Evolutionary conservation across 2,329 filamentous ascomycete species (phyloP).

Genomic region (Pseudogymnoascus sp.): DNA sequence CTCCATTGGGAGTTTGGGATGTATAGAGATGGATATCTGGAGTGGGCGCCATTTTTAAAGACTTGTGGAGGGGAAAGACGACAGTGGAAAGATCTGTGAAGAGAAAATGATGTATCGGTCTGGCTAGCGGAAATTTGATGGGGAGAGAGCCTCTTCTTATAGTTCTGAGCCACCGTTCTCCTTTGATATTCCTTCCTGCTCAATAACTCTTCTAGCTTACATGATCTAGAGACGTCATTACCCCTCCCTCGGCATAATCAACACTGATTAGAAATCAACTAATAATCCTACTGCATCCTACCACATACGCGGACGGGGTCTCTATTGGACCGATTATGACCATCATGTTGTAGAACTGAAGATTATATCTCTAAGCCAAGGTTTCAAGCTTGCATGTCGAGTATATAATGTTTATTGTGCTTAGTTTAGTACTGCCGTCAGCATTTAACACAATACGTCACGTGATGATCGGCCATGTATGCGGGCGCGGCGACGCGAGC

Average conservation of each 20-base stretch:
- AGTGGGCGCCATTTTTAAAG: slow-evolving; percentile 36
- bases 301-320: neutral
- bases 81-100: slow-evolving; percentile 14
- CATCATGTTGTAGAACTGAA: neutral
- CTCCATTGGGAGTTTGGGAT: slow-evolving; percentile 76
- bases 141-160: neutral
- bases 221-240: neutral
- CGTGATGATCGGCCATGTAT: neutral
- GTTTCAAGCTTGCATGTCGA: neutral
- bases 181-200: neutral
- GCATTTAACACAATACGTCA: neutral
- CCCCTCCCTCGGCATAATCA: slow-evolving; percentile 1
- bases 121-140: neutral
- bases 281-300: neutral
- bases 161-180: neutral
- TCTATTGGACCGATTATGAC: neutral
- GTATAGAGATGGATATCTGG: slow-evolving; percentile 44
- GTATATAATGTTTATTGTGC: neutral
- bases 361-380: neutral
- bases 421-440: neutral
- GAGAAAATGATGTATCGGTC: slow-evolving; percentile 9
- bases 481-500: neutral
- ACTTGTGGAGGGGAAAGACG: slow-evolving; percentile 17
- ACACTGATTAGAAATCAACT: neutral
- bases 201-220: neutral